These are phyloP conservation scores for Calonectria ilicicola DNA, from an alignment of 2,329 filamentous ascomycete species.

Conservation along the genomic window DNA sequence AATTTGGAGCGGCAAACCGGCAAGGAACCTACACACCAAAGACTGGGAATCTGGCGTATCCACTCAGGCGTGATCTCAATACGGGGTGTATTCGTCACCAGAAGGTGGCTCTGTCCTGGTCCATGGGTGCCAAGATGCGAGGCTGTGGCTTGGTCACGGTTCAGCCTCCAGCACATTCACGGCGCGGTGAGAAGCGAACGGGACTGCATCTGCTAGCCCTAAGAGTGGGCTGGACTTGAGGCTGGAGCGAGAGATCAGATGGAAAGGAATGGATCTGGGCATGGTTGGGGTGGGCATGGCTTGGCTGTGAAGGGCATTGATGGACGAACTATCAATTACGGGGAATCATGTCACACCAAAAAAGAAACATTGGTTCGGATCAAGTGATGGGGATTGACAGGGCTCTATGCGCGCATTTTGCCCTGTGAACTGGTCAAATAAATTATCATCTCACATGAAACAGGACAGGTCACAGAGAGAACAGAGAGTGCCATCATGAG, in stretches of 20 bases:
- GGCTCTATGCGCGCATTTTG: not conserved
- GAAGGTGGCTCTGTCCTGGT: constrained; percentile 15
- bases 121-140: not conserved
- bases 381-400: not conserved
- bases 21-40: not conserved
- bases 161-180: constrained; percentile 14
- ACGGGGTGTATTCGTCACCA: constrained; percentile 27
- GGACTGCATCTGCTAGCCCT: not conserved
- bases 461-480: constrained; percentile 13
- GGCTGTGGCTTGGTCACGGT: constrained; percentile 17
- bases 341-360: not conserved
- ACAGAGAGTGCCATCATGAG: constrained; percentile 5
- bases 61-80: constrained; percentile 6
- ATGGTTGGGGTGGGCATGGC: not conserved
- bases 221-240: not conserved
- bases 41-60: not conserved
- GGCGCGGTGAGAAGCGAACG: not conserved
- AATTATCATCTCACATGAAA: constrained; percentile 21
- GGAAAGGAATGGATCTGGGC: constrained; percentile 12
- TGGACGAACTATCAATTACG: not conserved
- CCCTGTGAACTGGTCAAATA: not conserved
- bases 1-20: constrained; percentile 10
- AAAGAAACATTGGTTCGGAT: constrained; percentile 5
- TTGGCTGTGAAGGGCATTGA: constrained; percentile 1
- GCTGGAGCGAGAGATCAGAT: constrained; percentile 7